A percentile compares a stretch with the other conserved stretches of the same genome.
phyloP scores from a whole-genome alignment of 1,139 yeast species.

The Wickerhamomyces sp. region DNA sequence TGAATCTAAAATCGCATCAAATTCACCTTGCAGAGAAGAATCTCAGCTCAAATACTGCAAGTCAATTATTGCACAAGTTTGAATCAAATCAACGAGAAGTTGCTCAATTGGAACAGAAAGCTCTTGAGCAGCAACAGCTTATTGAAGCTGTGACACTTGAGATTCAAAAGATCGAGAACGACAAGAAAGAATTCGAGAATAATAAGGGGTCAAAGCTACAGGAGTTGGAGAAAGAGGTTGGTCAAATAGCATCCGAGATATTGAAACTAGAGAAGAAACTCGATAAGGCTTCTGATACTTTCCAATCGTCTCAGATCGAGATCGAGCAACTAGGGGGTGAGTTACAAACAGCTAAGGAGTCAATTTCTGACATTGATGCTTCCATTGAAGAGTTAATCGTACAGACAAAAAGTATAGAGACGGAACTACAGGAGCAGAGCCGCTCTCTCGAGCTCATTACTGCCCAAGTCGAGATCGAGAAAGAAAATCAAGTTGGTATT shows the following conservation, averaged over 20 bases:
- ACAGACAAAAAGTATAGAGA: constrained; percentile 24
- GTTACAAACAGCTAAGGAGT: constrained; percentile 40
- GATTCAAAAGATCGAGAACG: constrained; percentile 59
- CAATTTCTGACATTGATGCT: constrained; percentile 31
- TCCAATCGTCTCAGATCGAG: constrained; percentile 66
- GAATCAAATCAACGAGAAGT: constrained; percentile 48
- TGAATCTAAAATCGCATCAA: constrained; percentile 66
- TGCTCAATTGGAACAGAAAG: constrained; percentile 35
- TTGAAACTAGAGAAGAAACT: constrained; percentile 38
- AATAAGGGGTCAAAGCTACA: constrained; percentile 80
- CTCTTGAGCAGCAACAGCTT: constrained; percentile 31
- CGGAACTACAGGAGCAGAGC: constrained; percentile 28
- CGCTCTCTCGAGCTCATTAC: constrained; percentile 34
- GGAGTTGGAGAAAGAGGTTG: constrained; percentile 56
- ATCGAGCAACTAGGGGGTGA: constrained; percentile 66
- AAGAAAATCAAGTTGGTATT: constrained; percentile 57
- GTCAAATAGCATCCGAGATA: constrained; percentile 34
- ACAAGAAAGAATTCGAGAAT: constrained; percentile 73
- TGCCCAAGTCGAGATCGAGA: constrained; percentile 54
- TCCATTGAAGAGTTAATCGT: constrained; percentile 39
- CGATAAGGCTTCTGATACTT: constrained; percentile 44
- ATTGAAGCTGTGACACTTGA: constrained; percentile 34
- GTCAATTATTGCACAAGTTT: constrained; percentile 43
- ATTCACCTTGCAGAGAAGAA: constrained; percentile 56
- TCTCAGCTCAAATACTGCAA: constrained; percentile 54